These are phyloP conservation scores for Zanthoxylum bungeanum DNA, from an alignment of 345 rosid genomes.

Conservation along the genomic window DNA sequence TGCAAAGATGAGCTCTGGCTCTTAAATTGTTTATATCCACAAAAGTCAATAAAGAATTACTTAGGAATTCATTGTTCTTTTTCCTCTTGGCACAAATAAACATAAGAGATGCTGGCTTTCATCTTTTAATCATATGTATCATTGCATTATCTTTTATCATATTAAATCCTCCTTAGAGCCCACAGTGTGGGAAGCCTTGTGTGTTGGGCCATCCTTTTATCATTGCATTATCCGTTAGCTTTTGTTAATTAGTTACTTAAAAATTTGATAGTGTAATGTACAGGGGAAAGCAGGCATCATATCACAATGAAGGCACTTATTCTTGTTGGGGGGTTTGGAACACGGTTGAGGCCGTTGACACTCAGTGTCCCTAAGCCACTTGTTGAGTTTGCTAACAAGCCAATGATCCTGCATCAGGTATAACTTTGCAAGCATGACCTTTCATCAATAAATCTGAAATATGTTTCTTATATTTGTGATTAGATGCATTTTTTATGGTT, in stretches of 20 bases:
- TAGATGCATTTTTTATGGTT: background rate
- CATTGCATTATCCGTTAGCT: no score
- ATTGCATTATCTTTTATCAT: background rate
- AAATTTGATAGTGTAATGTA: constrained; percentile 13
- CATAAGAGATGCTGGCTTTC: background rate
- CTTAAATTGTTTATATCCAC: constrained; percentile 1
- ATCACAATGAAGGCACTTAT: constrained; percentile 93
- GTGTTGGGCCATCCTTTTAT: no score
- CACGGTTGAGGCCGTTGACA: constrained; percentile 96
- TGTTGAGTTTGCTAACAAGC: constrained; percentile 97
- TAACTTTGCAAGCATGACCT: background rate
- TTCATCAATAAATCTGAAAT: background rate
- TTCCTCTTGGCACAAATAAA: background rate
- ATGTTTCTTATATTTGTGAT: background rate
- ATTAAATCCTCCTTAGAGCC: no score
- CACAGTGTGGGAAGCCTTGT: no score
- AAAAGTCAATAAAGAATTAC: background rate
- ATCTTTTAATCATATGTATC: background rate
- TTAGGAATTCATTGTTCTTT: background rate
- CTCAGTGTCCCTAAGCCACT: constrained; percentile 98
- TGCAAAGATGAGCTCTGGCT: background rate
- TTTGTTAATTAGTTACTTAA: background rate
- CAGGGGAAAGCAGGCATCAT: constrained; percentile 35
- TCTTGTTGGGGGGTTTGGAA: constrained; percentile 99
- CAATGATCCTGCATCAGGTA: constrained; percentile 99